Conservation (phyloP, 768 basidiomycete species). For the Suillus spraguei region DNA sequence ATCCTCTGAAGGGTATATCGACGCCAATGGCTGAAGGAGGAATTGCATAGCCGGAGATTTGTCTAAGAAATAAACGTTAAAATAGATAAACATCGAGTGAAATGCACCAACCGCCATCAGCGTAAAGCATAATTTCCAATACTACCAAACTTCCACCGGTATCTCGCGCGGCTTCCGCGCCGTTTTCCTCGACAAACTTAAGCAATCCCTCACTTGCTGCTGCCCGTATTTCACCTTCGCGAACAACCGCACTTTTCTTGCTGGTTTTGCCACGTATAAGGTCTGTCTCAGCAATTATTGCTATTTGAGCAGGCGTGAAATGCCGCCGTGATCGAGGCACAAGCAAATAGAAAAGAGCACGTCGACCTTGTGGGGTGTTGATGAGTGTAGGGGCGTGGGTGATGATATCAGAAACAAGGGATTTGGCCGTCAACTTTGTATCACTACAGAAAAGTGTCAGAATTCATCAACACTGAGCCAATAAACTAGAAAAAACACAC, state of each 20-base stretch:
- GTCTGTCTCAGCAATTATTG: constrained; percentile 75
- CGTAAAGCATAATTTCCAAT: constrained; percentile 80
- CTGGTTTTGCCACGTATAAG: constrained; percentile 68
- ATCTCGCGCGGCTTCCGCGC: constrained; percentile 64
- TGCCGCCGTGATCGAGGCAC: constrained; percentile 83
- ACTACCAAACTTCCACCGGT: constrained; percentile 80
- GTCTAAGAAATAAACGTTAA: constrained; percentile 46
- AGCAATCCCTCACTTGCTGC: constrained; percentile 77
- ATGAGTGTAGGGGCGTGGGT: constrained; percentile 59
- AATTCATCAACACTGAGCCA: neutral
- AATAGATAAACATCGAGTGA: neutral
- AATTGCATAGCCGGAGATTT: constrained; percentile 63
- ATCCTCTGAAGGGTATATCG: constrained; percentile 59
- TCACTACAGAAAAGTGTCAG: constrained; percentile 52
- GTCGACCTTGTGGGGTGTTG: constrained; percentile 71
- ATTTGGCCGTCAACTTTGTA: constrained; percentile 86
- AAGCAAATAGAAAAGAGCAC: constrained; percentile 81
- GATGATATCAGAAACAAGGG: constrained; percentile 71
- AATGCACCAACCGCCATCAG: constrained; percentile 71
- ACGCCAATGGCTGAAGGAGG: constrained; percentile 58
- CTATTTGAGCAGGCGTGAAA: constrained; percentile 83
- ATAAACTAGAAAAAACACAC: constrained; percentile 46
- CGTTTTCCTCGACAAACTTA: constrained; percentile 66
- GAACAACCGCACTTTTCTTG: constrained; percentile 71
- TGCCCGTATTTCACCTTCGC: constrained; percentile 70